Percentiles rank a stretch among this genome's conserved stretches.
phyloP scores from a whole-genome alignment of 257 asterid genomes.

The Mentha longifolia region DNA sequence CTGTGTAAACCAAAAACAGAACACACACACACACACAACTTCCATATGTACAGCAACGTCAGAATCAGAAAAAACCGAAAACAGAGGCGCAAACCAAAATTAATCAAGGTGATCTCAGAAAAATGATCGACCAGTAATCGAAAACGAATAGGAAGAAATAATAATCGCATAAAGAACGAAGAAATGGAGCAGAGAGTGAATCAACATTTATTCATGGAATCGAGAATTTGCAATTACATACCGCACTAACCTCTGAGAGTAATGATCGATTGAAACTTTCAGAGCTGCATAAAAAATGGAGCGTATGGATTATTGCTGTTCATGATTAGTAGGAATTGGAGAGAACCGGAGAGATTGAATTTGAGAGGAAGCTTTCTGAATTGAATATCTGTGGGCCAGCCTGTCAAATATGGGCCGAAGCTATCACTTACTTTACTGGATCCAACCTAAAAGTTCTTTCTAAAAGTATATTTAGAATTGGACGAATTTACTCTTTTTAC shows the following conservation, averaged over 20 bases:
- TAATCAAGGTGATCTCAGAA: slow-evolving; percentile 14
- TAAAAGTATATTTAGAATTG: too few relatives aligned
- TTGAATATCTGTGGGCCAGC: slow-evolving; percentile 1
- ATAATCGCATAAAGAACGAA: slow-evolving; percentile 9
- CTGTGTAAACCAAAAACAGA: too few relatives aligned
- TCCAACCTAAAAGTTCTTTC: not conserved
- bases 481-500: too few relatives aligned
- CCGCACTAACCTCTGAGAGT: slow-evolving; percentile 24
- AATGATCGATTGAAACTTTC: slow-evolving; percentile 26
- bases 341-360: not conserved
- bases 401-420: not conserved
- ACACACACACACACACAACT: slow-evolving; percentile 13
- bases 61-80: not conserved
- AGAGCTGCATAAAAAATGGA: slow-evolving; percentile 21
- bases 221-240: slow-evolving; percentile 12
- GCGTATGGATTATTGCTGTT: not conserved
- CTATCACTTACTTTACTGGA: not conserved
- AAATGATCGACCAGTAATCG: slow-evolving; percentile 18
- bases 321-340: slow-evolving; percentile 9
- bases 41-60: slow-evolving; percentile 19
- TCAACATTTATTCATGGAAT: not conserved
- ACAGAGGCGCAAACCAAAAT: not conserved
- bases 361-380: not conserved
- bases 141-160: slow-evolving; percentile 14
- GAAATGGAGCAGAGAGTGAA: slow-evolving; percentile 9